Evolutionary conservation across 139 green algal species (phyloP).

Genomic region (Marvania coccoides): DNA sequence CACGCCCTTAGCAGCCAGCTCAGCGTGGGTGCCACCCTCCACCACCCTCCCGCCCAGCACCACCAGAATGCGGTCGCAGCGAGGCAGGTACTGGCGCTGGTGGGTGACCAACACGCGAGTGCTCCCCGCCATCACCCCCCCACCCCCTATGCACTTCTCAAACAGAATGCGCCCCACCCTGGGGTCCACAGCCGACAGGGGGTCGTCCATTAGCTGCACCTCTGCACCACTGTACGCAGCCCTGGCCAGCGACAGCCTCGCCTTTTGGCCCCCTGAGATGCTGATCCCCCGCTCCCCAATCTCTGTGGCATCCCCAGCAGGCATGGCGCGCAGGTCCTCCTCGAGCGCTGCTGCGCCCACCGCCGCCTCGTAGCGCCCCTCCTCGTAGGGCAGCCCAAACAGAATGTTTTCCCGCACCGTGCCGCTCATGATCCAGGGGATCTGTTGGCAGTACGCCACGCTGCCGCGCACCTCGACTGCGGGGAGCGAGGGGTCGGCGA

Average conservation of each 20-base stretch:
- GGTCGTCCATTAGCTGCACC: conserved; percentile 81
- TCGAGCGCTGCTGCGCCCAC: conserved; percentile 54
- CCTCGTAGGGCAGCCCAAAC: conserved; percentile 54
- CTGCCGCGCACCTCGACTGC: conserved; percentile 37
- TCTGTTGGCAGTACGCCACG: conserved; percentile 66
- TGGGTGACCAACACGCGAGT: conserved; percentile 86
- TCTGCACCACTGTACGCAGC: conserved; percentile 58
- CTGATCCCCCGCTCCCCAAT: conserved; percentile 88
- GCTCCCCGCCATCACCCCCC: conserved; percentile 45
- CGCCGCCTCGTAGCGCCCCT: conserved; percentile 44
- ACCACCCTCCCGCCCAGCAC: conserved; percentile 47
- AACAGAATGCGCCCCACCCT: conserved; percentile 66
- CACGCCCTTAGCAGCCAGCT: conserved; percentile 37
- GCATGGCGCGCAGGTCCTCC: conserved; percentile 62
- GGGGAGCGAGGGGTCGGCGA: neutral
- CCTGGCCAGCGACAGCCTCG: conserved; percentile 68
- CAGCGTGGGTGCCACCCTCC: conserved; percentile 43
- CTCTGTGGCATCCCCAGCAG: conserved; percentile 72
- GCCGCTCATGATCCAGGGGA: conserved; percentile 71
- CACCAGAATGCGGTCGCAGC: conserved; percentile 68
- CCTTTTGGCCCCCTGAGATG: conserved; percentile 69
- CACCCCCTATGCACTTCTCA: conserved; percentile 51
- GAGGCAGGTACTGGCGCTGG: conserved; percentile 80
- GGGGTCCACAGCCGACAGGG: conserved; percentile 76
- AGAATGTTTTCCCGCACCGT: conserved; percentile 70